Percentiles rank a stretch among this genome's conserved stretches.
These are phyloP conservation scores for Eragrostis tef DNA, from an alignment of 202 grass and related monocot species.

Conservation along the genomic window DNA sequence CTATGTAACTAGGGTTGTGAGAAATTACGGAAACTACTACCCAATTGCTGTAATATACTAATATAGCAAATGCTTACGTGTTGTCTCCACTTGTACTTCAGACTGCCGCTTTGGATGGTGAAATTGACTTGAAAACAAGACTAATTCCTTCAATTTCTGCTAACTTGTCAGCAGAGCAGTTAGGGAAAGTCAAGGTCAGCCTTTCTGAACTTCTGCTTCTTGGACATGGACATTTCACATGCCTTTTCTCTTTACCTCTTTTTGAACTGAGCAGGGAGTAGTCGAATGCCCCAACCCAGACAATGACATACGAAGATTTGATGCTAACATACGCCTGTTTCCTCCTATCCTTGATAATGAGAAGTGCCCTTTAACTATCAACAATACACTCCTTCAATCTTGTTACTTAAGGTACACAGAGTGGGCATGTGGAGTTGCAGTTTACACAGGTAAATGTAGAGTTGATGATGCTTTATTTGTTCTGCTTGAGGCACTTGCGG, in stretches of 20 bases:
- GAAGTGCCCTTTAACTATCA: slow-evolving; percentile 77
- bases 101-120: slow-evolving; percentile 96
- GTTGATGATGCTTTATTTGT: slow-evolving; percentile 28
- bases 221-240: slow-evolving; percentile 39
- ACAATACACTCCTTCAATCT: slow-evolving; percentile 88
- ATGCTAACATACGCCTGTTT: slow-evolving; percentile 80
- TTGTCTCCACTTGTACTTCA: slow-evolving; percentile 43
- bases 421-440: slow-evolving; percentile 94
- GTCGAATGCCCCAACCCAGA: slow-evolving; percentile 86
- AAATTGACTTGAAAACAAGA: slow-evolving; percentile 93
- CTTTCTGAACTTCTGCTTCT: slow-evolving; percentile 34
- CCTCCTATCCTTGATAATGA: slow-evolving; percentile 70
- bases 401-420: slow-evolving; percentile 90
- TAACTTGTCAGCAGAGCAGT: slow-evolving; percentile 59
- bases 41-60: not conserved
- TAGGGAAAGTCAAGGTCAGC: slow-evolving; percentile 70
- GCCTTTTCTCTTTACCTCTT: slow-evolving; percentile 34
- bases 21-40: not conserved
- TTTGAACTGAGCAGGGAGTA: slow-evolving; percentile 66
- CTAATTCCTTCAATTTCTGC: slow-evolving; percentile 66
- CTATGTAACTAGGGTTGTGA: not conserved
- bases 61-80: slow-evolving; percentile 14
- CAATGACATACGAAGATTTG: slow-evolving; percentile 93
- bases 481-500: slow-evolving; percentile 21
- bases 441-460: slow-evolving; percentile 78